A percentile compares a stretch with the other conserved stretches of the same genome.
phyloP scores from a whole-genome alignment of 1,284 basidiomycete species.

The Golubevia pallescens region DNA sequence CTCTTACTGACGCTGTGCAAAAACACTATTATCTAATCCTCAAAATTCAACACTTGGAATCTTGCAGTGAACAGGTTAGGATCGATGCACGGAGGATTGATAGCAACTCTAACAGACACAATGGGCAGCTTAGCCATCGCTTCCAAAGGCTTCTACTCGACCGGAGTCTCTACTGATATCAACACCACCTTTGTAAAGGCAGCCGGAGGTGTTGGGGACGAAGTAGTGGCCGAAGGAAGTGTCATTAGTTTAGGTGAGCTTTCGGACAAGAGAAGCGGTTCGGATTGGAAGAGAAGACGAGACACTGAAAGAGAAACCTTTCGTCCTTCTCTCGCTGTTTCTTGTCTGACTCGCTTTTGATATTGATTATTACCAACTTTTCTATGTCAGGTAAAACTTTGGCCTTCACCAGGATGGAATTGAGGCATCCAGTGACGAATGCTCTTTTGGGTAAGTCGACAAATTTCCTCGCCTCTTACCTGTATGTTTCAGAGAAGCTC shows the following conservation, averaged over 20 bases:
- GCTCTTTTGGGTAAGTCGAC: constrained; percentile 20
- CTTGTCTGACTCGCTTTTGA: not conserved
- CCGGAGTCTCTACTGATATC: constrained; percentile 84
- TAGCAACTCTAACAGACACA: constrained; percentile 83
- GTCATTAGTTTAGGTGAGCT: constrained; percentile 36
- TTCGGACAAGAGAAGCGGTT: not conserved
- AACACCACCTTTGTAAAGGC: constrained; percentile 80
- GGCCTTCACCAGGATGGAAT: constrained; percentile 52
- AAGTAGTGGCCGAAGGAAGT: constrained; percentile 24
- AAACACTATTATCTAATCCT: not conserved
- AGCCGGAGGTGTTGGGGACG: constrained; percentile 67
- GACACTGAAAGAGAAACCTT: not conserved
- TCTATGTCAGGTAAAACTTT: constrained; percentile 37
- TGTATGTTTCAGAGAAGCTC: no score
- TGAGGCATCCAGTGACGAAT: constrained; percentile 38
- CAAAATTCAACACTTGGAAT: no score
- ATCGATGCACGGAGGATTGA: constrained; percentile 80
- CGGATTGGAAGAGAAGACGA: not conserved
- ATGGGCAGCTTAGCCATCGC: constrained; percentile 82
- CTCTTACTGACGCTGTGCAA: no score
- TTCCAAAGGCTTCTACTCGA: constrained; percentile 81
- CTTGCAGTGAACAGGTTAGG: constrained; percentile 42
- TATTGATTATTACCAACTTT: not conserved
- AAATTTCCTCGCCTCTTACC: no score
- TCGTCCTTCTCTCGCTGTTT: not conserved